These are phyloP conservation scores for Protomyces lactucae-debilis DNA, from an alignment of 1,139 yeast genomes.

Conservation along the genomic window DNA sequence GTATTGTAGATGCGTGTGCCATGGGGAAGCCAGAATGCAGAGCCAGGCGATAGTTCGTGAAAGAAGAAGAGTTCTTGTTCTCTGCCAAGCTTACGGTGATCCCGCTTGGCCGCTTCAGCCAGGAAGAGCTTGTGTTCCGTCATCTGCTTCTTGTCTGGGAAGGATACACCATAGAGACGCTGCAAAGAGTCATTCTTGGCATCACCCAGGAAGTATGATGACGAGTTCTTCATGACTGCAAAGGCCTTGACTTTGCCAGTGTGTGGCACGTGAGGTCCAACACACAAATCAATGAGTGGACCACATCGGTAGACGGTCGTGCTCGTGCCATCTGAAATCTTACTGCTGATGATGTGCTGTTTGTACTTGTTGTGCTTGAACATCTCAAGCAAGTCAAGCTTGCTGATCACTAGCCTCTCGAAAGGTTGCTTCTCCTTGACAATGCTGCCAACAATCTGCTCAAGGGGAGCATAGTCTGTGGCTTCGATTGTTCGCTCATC, in stretches of 20 bases:
- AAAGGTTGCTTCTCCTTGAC: slow-evolving; percentile 95
- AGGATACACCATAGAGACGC: slow-evolving; percentile 95
- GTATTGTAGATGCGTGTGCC: slow-evolving; percentile 83
- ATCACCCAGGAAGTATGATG: slow-evolving; percentile 95
- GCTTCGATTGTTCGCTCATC: slow-evolving; percentile 66
- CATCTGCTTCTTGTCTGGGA: slow-evolving; percentile 97
- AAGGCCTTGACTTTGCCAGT: slow-evolving; percentile 95
- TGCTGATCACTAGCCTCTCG: slow-evolving; percentile 86
- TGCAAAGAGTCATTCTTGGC: slow-evolving; percentile 89
- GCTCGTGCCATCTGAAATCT: slow-evolving; percentile 93
- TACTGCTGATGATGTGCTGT: slow-evolving; percentile 76
- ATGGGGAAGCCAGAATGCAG: slow-evolving; percentile 77
- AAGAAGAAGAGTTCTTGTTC: slow-evolving; percentile 95
- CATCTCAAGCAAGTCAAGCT: slow-evolving; percentile 88
- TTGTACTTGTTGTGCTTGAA: slow-evolving; percentile 94
- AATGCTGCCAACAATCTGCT: slow-evolving; percentile 81
- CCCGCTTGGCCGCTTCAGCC: slow-evolving; percentile 95
- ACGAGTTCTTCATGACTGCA: slow-evolving; percentile 90
- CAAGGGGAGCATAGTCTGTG: slow-evolving; percentile 77
- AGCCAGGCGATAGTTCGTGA: slow-evolving; percentile 96
- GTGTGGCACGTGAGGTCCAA: slow-evolving; percentile 98
- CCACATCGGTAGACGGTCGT: slow-evolving; percentile 98
- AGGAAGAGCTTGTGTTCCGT: slow-evolving; percentile 91
- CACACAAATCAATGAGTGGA: slow-evolving; percentile 91
- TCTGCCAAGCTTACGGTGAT: slow-evolving; percentile 92